These are phyloP conservation scores for Metarhizium sp. DNA, from an alignment of 2,329 filamentous ascomycete species.

Conservation along the genomic window DNA sequence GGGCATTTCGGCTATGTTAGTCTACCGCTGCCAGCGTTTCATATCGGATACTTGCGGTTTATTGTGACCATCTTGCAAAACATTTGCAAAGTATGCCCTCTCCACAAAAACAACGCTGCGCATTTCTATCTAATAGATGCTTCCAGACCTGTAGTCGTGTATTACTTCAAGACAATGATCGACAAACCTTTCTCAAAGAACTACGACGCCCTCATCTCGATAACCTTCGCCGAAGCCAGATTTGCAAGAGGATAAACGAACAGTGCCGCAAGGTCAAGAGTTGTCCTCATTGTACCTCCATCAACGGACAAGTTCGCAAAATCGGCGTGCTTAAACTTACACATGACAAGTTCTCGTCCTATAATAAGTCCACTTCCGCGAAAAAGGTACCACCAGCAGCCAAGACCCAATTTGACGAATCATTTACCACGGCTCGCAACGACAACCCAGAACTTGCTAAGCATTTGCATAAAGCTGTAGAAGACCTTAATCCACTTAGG, in stretches of 20 bases:
- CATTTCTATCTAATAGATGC: neutral
- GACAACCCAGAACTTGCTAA: slow-evolving; percentile 77
- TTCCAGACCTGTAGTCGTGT: slow-evolving; percentile 31
- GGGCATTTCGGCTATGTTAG: slow-evolving; percentile 93
- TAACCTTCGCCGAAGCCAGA: slow-evolving; percentile 68
- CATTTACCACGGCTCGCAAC: slow-evolving; percentile 70
- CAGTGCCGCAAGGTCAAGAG: slow-evolving; percentile 78
- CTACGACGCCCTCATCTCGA: slow-evolving; percentile 75
- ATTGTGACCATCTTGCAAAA: slow-evolving; percentile 85
- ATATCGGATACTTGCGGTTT: slow-evolving; percentile 91
- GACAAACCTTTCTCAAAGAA: slow-evolving; percentile 65
- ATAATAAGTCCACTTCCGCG: slow-evolving; percentile 75
- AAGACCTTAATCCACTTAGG: slow-evolving; percentile 82
- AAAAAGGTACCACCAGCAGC: slow-evolving; percentile 74
- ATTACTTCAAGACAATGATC: slow-evolving; percentile 69
- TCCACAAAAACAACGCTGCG: neutral
- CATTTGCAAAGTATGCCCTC: slow-evolving; percentile 64
- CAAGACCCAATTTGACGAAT: slow-evolving; percentile 76
- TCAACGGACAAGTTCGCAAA: slow-evolving; percentile 89
- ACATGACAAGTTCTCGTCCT: slow-evolving; percentile 84
- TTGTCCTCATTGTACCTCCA: slow-evolving; percentile 71
- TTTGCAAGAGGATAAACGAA: slow-evolving; percentile 80
- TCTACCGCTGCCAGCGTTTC: slow-evolving; percentile 86
- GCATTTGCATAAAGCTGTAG: slow-evolving; percentile 81
- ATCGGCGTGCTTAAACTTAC: slow-evolving; percentile 81